phyloP scores from a whole-genome alignment of 2,329 filamentous ascomycete genomes.

The Fusarium sp. region DNA sequence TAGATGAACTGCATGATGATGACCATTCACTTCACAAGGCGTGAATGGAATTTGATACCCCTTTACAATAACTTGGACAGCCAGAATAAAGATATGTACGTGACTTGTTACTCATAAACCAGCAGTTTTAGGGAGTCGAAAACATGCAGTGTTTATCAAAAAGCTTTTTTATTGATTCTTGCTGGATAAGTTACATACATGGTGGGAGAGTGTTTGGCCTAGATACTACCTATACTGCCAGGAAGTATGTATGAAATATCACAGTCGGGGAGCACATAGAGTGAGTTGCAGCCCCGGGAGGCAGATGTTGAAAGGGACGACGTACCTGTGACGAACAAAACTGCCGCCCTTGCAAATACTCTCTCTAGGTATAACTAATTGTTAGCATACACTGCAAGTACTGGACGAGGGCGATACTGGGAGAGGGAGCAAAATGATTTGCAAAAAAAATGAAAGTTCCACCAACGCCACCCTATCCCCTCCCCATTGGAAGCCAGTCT shows the following conservation, averaged over 20 bases:
- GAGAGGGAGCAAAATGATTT: conserved; percentile 34
- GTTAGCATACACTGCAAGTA: conserved; percentile 38
- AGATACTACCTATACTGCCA: not conserved
- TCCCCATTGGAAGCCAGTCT: conserved; percentile 18
- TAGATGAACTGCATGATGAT: conserved; percentile 43
- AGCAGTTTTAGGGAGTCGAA: not conserved
- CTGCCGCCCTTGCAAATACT: conserved; percentile 12
- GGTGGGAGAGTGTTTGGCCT: not conserved
- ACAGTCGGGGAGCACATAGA: not conserved
- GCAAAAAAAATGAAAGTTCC: conserved; percentile 29
- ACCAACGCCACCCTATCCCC: conserved; percentile 26
- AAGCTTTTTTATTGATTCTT: not conserved
- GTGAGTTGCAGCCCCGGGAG: not conserved
- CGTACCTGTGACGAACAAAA: conserved; percentile 39
- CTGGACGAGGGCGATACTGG: not conserved
- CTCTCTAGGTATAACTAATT: conserved; percentile 20
- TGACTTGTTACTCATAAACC: not conserved
- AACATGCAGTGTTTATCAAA: not conserved
- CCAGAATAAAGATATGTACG: not conserved
- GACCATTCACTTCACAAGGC: conserved; percentile 36
- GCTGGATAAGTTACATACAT: not conserved
- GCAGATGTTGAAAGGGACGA: conserved; percentile 6
- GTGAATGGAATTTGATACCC: conserved; percentile 46
- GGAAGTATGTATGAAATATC: not conserved
- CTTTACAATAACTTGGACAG: conserved; percentile 18